Conservation (phyloP, 2,329 filamentous ascomycete species). For the Sporothrix luriei region DNA sequence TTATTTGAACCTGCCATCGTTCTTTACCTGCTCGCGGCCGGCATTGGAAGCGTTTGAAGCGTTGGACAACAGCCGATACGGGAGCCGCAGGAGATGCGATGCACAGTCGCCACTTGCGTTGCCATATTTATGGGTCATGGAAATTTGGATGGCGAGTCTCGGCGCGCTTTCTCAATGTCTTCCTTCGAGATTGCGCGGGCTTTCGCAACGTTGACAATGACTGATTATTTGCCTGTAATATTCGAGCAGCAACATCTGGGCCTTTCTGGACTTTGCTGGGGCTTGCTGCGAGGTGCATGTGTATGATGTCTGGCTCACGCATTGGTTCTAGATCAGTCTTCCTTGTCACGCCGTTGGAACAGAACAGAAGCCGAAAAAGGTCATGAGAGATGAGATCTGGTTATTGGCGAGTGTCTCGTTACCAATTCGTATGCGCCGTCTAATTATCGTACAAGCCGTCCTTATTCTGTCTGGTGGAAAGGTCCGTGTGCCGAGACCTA, state of each 20-base stretch:
- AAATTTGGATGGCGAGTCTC: not conserved
- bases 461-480: not conserved
- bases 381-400: not conserved
- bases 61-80: not conserved
- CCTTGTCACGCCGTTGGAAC: too few relatives aligned
- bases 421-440: slow-evolving; percentile 2
- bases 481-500: not conserved
- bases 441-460: not conserved
- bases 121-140: not conserved
- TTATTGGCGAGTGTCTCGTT: not conserved
- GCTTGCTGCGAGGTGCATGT: too few relatives aligned
- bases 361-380: not conserved
- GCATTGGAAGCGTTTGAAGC: too few relatives aligned
- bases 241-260: too few relatives aligned
- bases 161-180: not conserved
- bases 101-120: not conserved
- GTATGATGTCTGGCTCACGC: too few relatives aligned
- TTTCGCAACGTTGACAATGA: not conserved
- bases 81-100: not conserved
- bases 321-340: too few relatives aligned
- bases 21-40: too few relatives aligned
- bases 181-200: not conserved
- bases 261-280: too few relatives aligned
- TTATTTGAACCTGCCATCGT: too few relatives aligned
- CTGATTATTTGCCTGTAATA: too few relatives aligned